phyloP scores from a whole-genome alignment of 768 basidiomycete genomes.

The Termitomyces bulborhizus region DNA sequence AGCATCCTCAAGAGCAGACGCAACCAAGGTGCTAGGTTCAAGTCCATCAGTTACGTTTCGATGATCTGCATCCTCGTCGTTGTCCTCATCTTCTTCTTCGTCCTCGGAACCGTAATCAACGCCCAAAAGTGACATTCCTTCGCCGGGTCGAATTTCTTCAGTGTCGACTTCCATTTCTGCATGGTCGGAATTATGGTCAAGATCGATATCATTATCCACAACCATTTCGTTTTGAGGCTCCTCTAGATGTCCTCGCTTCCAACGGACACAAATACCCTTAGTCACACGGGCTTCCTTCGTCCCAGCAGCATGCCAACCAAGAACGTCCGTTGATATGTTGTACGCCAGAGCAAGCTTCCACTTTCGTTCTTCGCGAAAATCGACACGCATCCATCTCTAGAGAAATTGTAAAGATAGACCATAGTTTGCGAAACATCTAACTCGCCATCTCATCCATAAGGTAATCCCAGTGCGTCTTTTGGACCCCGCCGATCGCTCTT shows the following conservation, averaged over 20 bases:
- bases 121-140: constrained; percentile 28
- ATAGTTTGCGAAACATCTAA: constrained; percentile 5
- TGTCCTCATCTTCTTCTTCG: constrained; percentile 55
- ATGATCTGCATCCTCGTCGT: constrained; percentile 49
- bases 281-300: constrained; percentile 56
- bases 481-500: constrained; percentile 63
- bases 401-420: constrained; percentile 5
- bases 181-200: constrained; percentile 13
- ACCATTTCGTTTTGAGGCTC: constrained; percentile 28
- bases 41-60: constrained; percentile 53
- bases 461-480: constrained; percentile 93
- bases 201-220: constrained; percentile 18
- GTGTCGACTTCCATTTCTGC: constrained; percentile 21
- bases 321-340: constrained; percentile 72
- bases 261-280: constrained; percentile 62
- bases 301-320: constrained; percentile 81
- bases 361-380: constrained; percentile 89
- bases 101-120: constrained; percentile 61
- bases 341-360: constrained; percentile 90
- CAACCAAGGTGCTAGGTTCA: constrained; percentile 46
- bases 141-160: constrained; percentile 11
- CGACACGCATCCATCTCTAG: constrained; percentile 94
- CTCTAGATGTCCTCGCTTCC: constrained; percentile 40
- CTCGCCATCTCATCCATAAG: constrained; percentile 93
- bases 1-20: constrained; percentile 48